These are phyloP conservation scores for Coffea humblotiana DNA, from an alignment of 305 asterid species.

Conservation along the genomic window DNA sequence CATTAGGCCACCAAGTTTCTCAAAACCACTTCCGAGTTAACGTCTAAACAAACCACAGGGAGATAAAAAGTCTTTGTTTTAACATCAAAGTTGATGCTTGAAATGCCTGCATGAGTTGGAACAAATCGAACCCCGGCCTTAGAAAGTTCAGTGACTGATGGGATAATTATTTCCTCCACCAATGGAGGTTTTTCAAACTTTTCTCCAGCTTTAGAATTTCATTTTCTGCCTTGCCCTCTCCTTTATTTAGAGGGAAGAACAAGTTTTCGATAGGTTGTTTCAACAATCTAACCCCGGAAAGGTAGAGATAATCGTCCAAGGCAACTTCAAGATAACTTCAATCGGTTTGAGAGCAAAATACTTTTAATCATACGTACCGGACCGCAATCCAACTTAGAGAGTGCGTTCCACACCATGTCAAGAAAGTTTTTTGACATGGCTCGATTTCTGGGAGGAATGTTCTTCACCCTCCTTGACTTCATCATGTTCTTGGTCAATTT, in stretches of 20 bases:
- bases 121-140: constrained; percentile 47
- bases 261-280: constrained; percentile 38
- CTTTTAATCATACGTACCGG: constrained; percentile 33
- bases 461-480: constrained; percentile 4
- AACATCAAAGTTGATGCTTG: constrained; percentile 40
- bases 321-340: constrained; percentile 37
- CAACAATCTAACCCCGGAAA: constrained; percentile 49
- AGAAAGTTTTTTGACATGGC: constrained; percentile 20
- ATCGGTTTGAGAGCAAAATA: constrained; percentile 41
- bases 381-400: constrained; percentile 24
- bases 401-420: constrained; percentile 20
- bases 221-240: constrained; percentile 22
- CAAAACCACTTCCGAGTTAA: constrained; percentile 49
- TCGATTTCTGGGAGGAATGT: constrained; percentile 17
- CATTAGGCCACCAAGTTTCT: constrained; percentile 73
- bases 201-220: constrained; percentile 8
- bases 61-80: constrained; percentile 34
- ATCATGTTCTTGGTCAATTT: constrained; percentile 15
- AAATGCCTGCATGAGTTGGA: constrained; percentile 42
- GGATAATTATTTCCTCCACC: constrained; percentile 66
- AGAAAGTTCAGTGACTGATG: constrained; percentile 57
- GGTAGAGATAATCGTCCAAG: constrained; percentile 50
- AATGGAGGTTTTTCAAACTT: constrained; percentile 37
- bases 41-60: constrained; percentile 43
- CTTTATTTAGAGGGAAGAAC: constrained; percentile 33